Percentiles rank a stretch among this genome's conserved stretches.
phyloP scores from a whole-genome alignment of 192 early-diverging fungal species.

The Spinellus fusiger region DNA sequence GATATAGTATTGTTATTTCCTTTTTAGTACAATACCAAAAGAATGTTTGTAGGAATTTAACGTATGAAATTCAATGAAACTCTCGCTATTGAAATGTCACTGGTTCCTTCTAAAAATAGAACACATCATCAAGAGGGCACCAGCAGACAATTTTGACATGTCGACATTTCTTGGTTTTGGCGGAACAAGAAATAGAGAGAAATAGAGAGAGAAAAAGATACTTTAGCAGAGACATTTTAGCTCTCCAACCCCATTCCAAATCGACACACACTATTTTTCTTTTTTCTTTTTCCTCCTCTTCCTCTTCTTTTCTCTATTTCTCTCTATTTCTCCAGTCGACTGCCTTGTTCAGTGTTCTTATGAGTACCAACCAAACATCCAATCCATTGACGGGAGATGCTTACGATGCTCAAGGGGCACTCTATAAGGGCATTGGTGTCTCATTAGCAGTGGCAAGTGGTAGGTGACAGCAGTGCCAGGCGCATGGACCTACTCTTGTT shows the following conservation, averaged over 20 bases:
- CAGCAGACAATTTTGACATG: no score
- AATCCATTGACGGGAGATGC: conserved; percentile 5
- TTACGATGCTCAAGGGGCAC: conserved; percentile 12
- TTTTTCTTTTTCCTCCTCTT: conserved; percentile 1
- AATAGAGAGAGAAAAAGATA: no score
- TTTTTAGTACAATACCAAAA: no score
- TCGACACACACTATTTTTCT: not conserved
- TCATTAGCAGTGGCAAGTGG: conserved; percentile 67
- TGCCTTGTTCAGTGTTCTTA: not conserved
- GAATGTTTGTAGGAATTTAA: no score
- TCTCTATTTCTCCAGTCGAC: not conserved
- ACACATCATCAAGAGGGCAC: no score
- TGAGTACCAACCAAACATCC: conserved; percentile 9
- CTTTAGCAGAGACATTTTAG: no score
- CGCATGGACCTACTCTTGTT: not conserved
- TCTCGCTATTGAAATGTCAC: no score
- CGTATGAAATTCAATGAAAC: no score
- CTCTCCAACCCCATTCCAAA: no score
- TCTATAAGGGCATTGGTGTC: conserved; percentile 72
- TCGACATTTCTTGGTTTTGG: no score
- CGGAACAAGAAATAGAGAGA: no score
- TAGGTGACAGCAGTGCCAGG: conserved; percentile 11
- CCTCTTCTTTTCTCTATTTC: not conserved
- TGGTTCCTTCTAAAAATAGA: no score
- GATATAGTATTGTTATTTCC: not conserved